A percentile compares a stretch with the other conserved stretches of the same genome.
These are phyloP conservation scores for Lathyrus tuberosus DNA, from an alignment of 306 rosid genomes.

Conservation along the genomic window DNA sequence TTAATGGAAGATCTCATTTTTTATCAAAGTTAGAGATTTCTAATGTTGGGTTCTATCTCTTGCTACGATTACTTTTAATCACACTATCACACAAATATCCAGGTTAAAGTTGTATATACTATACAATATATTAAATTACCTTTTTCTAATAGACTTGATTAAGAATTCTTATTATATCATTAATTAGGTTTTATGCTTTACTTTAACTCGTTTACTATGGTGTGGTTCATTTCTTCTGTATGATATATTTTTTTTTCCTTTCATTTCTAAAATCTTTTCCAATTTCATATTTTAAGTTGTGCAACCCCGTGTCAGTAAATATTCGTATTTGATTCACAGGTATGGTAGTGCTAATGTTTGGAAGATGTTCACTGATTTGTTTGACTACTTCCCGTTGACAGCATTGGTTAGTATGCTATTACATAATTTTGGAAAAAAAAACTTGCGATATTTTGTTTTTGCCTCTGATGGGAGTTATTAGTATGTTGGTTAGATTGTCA, in stretches of 20 bases:
- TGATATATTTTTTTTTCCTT: background rate
- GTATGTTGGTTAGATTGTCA: slow-evolving; percentile 11
- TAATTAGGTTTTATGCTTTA: background rate
- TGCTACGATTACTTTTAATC: background rate
- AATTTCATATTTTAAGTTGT: slow-evolving; percentile 2
- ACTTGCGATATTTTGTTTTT: slow-evolving; percentile 3
- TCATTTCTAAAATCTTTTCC: background rate
- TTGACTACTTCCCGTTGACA: slow-evolving; percentile 95
- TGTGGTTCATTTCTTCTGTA: background rate
- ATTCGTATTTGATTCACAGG: slow-evolving; percentile 58
- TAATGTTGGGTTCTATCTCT: background rate
- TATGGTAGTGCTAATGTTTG: slow-evolving; percentile 97
- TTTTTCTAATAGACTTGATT: background rate
- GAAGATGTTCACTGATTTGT: slow-evolving; percentile 93
- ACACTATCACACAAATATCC: background rate
- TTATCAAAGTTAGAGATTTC: background rate
- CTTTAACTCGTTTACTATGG: background rate
- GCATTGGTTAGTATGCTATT: slow-evolving; percentile 76
- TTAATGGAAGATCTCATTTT: background rate
- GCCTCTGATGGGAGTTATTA: slow-evolving; percentile 18
- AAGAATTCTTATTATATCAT: background rate
- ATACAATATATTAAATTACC: background rate
- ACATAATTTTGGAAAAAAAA: slow-evolving; percentile 17
- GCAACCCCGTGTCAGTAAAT: slow-evolving; percentile 29
- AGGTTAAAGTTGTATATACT: background rate